These are phyloP conservation scores for Neurospora sp. DNA, from an alignment of 495 filamentous ascomycete species.

Conservation along the genomic window DNA sequence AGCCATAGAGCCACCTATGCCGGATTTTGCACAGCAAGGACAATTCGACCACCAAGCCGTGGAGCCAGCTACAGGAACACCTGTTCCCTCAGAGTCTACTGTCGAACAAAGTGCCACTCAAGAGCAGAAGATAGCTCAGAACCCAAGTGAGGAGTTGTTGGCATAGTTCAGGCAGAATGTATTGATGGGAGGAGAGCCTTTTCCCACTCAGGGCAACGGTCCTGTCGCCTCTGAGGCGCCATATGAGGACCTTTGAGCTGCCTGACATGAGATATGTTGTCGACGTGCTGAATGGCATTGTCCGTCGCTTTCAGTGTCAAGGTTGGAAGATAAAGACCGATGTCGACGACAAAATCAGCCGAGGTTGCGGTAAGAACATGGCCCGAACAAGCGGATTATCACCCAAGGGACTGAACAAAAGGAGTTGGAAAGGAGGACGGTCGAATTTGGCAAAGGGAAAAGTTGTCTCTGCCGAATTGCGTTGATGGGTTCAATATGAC, in stretches of 20 bases:
- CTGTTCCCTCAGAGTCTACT: neutral
- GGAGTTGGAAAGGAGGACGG: too few relatives aligned
- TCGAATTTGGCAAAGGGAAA: too few relatives aligned
- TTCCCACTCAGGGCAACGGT: neutral
- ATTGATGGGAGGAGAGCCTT: neutral
- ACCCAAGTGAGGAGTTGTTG: neutral
- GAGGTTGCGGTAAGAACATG: neutral
- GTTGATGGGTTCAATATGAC: too few relatives aligned
- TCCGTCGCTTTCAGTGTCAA: neutral
- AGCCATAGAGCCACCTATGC: neutral
- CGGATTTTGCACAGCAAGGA: too few relatives aligned
- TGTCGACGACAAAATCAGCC: neutral
- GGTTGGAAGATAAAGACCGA: neutral
- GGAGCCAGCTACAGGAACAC: neutral
- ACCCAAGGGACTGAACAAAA: too few relatives aligned
- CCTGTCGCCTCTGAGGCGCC: neutral
- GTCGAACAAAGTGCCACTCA: neutral
- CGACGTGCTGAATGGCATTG: neutral
- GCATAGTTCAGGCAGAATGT: neutral
- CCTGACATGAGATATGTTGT: neutral
- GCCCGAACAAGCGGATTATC: too few relatives aligned
- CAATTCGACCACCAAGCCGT: too few relatives aligned
- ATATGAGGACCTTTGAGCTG: neutral
- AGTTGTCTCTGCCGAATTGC: too few relatives aligned
- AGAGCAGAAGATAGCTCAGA: neutral